Evolutionary conservation across 371 early-diverging fungal species (phyloP), one percentile per base, ranked within the genome.

Genomic region (Dichotomocladium elegans): DNA sequence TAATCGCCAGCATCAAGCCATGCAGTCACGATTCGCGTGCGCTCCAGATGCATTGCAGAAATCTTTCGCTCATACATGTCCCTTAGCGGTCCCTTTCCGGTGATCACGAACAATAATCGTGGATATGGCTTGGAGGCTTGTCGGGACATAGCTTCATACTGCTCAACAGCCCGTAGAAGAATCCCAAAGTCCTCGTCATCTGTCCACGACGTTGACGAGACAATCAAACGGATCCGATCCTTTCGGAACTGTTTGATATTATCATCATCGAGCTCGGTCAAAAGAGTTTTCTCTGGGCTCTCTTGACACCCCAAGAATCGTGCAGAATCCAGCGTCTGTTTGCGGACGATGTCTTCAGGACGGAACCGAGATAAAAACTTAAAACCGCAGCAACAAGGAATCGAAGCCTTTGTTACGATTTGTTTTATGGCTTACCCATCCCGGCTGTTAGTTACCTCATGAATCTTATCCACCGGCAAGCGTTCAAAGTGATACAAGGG

Each of bases 151-250:
- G 50, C 57, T 24, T 79, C 72, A 63, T 92, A 92, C 30, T 65
- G 49, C 40, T 72, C 65, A 10, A 90, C 64, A 0, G 94, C 94
- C 1, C 83, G 74, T 25, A 94, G 65, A 46, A 98, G 64, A 4
- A 95, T 55, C 11, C 77, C 73, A 64, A 98, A 94, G 62, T 96
- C 96, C 58, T 98, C 98, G 66, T 96, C 98, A 29, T 87, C 87
- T 0, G 98, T 98, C 95, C 96, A 98, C 57, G 89, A 88, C n/a
- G 96, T 96, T 57, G 89, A 87, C 53, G 89, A 91, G 4, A 96
- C 88, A 44, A 96, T 66, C 47, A 96, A 60, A 44, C 78, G 76
- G 1, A 89, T 88, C 37, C 91, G 74, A 48, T 79, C 75, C 8
- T 53, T 54, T 41, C 81, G 73, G 53, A 70, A 74, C 21, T 60